Conservation (phyloP, 176 grass and related monocot genomes). For the Musa itinerans region DNA sequence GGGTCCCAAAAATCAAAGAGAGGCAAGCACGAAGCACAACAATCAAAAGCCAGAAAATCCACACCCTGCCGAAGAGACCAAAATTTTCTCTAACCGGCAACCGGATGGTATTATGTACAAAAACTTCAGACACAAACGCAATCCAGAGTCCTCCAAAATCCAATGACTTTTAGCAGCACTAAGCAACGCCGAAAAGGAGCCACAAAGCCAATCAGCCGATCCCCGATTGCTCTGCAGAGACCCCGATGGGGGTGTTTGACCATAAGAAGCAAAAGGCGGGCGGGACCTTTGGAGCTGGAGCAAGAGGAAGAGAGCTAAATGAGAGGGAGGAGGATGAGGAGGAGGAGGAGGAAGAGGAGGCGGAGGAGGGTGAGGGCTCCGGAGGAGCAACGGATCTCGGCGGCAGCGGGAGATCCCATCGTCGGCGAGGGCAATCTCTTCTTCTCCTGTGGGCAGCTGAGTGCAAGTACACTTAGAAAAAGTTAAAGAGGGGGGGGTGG, state of each 20-base stretch:
- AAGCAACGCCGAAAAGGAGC: too few species aligned
- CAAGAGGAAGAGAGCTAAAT: constrained; percentile 4
- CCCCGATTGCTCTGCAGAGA: constrained; percentile 25
- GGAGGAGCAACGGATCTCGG: constrained; percentile 1
- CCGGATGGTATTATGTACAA: constrained; percentile 9
- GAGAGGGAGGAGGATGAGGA: constrained; percentile 18
- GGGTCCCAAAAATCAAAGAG: not conserved
- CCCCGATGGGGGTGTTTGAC: constrained; percentile 10
- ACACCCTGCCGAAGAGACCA: constrained; percentile 14
- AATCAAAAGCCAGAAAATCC: constrained; percentile 1
- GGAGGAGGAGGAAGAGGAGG: constrained; percentile 3
- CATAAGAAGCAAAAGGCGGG: constrained; percentile 12
- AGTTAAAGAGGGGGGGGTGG: too few species aligned
- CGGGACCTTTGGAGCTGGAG: not conserved
- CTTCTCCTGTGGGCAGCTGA: not conserved
- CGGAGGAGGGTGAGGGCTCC: constrained; percentile 1
- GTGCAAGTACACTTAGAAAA: not conserved
- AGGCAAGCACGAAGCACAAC: not conserved
- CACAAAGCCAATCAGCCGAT: constrained; percentile 12
- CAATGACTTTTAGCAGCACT: not conserved
- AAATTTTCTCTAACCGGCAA: constrained; percentile 17
- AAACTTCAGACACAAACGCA: not conserved
- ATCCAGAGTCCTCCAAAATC: constrained; percentile 14
- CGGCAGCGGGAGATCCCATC: constrained; percentile 1
- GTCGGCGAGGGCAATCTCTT: not conserved